Evolutionary conservation across 192 early-diverging fungal species (phyloP).

Genomic region (Neocallimastix lanati): DNA sequence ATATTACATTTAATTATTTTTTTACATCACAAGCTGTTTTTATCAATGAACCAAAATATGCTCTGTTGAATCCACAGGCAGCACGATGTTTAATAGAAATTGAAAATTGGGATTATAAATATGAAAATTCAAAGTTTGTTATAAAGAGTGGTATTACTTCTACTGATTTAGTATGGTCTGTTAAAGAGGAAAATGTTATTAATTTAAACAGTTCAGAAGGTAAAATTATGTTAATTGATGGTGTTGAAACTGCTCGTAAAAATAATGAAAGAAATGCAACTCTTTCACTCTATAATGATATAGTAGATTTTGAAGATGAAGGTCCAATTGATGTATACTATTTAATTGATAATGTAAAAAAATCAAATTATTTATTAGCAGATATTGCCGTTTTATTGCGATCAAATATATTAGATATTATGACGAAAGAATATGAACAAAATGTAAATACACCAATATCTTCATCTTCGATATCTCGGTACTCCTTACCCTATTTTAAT

Average conservation of each 20-base stretch:
- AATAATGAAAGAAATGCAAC: neutral
- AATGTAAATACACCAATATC: neutral
- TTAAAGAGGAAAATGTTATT: neutral
- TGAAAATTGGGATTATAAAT: neutral
- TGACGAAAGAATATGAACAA: neutral
- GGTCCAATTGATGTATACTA: neutral
- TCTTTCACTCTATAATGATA: neutral
- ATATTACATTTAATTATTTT: neutral
- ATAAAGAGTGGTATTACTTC: neutral
- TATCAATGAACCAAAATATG: neutral
- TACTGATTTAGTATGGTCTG: neutral
- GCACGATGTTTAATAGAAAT: neutral
- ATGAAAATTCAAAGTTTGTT: neutral
- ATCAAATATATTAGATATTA: neutral
- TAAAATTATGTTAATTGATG: neutral
- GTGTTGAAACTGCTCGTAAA: neutral
- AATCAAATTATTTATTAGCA: neutral
- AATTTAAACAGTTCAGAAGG: neutral
- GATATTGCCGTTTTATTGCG: neutral
- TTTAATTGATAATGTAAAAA: neutral
- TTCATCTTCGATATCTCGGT: neutral
- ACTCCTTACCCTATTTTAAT: neutral
- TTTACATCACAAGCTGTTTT: neutral
- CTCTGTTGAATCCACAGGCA: neutral
- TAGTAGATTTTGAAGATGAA: neutral